phyloP scores from a whole-genome alignment of 768 basidiomycete species.

The Pleurotus citrinopileatus region DNA sequence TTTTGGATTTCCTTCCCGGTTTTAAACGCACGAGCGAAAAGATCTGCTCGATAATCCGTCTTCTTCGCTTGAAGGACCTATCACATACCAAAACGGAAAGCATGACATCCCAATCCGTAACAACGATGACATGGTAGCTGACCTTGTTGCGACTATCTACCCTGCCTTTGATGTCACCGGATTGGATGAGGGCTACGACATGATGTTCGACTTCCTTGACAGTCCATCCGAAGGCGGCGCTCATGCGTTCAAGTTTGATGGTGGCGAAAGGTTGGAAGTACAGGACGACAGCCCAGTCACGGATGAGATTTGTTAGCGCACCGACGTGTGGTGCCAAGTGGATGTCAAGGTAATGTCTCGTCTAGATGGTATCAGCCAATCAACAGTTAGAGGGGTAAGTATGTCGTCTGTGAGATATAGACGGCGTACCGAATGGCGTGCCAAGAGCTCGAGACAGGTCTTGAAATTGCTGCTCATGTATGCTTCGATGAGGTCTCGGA shows the following conservation, averaged over 20 bases:
- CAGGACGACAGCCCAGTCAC: slow-evolving; percentile 73
- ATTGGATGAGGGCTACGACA: slow-evolving; percentile 76
- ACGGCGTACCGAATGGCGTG: slow-evolving; percentile 62
- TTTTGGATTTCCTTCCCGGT: slow-evolving; percentile 69
- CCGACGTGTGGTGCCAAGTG: slow-evolving; percentile 70
- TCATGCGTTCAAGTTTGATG: slow-evolving; percentile 83
- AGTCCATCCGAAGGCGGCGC: slow-evolving; percentile 79
- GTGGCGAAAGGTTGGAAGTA: slow-evolving; percentile 91
- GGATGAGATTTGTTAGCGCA: slow-evolving; percentile 66
- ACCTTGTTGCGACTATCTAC: slow-evolving; percentile 92
- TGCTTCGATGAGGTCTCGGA: slow-evolving; percentile 81
- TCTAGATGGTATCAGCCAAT: slow-evolving; percentile 37
- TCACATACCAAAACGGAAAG: slow-evolving; percentile 2
- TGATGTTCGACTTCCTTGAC: slow-evolving; percentile 68
- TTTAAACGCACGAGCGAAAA: slow-evolving; percentile 75
- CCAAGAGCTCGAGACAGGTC: slow-evolving; percentile 71
- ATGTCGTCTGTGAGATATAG: background rate
- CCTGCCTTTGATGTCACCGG: slow-evolving; percentile 74
- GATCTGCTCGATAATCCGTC: slow-evolving; percentile 71
- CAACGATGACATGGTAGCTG: slow-evolving; percentile 6
- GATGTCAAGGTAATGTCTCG: slow-evolving; percentile 74
- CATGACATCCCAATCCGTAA: slow-evolving; percentile 8
- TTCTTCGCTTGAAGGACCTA: slow-evolving; percentile 81
- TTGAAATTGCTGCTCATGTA: slow-evolving; percentile 90
- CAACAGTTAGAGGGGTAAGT: background rate